Conservation (phyloP, 306 rosid species). For the Dalbergia oliveri region DNA sequence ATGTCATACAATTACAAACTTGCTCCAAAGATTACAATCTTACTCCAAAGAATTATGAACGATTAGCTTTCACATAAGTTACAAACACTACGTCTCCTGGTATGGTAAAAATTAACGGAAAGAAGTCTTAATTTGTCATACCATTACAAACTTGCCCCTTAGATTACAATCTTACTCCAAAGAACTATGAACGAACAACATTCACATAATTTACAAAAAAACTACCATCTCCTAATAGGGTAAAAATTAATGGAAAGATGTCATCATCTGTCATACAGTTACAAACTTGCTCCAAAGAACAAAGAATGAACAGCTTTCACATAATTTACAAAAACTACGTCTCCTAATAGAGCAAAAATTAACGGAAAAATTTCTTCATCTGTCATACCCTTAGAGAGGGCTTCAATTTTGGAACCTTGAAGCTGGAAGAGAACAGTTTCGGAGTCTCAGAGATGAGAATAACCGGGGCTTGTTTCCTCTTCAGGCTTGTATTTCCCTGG, state of each 20-base stretch:
- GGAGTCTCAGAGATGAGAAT: conserved; percentile 51
- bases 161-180: neutral
- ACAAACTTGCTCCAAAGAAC: neutral
- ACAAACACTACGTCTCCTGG: conserved; percentile 26
- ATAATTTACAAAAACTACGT: conserved; percentile 49
- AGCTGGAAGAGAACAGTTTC: conserved; percentile 71
- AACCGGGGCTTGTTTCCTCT: conserved; percentile 65
- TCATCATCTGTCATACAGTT: neutral
- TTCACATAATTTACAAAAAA: conserved; percentile 49
- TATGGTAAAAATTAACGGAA: too few relatives aligned
- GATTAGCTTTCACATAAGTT: conserved; percentile 42
- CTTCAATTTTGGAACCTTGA: conserved; percentile 91
- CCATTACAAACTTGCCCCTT: neutral
- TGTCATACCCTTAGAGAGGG: conserved; percentile 38
- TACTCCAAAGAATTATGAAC: conserved; percentile 2
- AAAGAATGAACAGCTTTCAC: conserved; percentile 20
- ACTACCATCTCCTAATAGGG: conserved; percentile 2
- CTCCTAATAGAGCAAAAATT: neutral
- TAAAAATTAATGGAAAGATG: neutral
- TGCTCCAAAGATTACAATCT: too few relatives aligned
- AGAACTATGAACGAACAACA: conserved; percentile 21
- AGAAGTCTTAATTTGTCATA: conserved; percentile 10
- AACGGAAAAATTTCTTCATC: neutral
- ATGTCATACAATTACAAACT: neutral
- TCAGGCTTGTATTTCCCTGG: conserved; percentile 60